Base-by-base conservation (phyloP, 805 yeast species). In the baker's yeast (Saccharomyces cerevisiae) region DNA sequence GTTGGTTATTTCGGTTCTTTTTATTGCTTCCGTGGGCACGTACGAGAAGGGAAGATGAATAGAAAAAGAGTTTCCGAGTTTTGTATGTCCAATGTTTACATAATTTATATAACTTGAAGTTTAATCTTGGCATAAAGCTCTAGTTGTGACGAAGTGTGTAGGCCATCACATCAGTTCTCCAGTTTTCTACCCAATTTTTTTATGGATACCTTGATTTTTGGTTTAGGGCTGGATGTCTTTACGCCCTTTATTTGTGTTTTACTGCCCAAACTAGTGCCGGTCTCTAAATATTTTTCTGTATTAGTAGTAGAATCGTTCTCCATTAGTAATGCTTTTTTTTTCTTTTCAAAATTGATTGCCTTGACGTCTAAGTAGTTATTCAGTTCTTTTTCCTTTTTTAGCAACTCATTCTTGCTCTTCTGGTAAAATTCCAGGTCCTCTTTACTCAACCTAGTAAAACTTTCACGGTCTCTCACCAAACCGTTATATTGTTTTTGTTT, bases 371-470 rank as follows among this genome's bases (percentile, higher is more conserved):
- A 17, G 48, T 50, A 55, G n/a, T 36, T 17, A 24, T 52, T 41
- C 29, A 57, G 9, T n/a, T 57, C 57, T 14, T 49, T 41, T 41
- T 61, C 59, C 31, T 57, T 51, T 9, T 24, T 28, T 9, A 48
- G 10, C 21, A 57, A 53, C 14, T 53, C 48, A 1, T 51, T 41
- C 31, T 57, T 51, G 2, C 57, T 22, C 2, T 51, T 46, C 21
- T 59, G 48, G 46, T 57, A 60, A 52, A 56, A 64, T 1, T 57
- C 58, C 9, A 67, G 47, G 50, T 68, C 71, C 3, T 57, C 58
- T 21, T 52, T 50, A 48, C 58, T 65, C 49, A 68, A 54, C 47
- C 68, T 58, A 50, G 66, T 69, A 51, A 67, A 62, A n/a, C 63
- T 57, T 47, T 69, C 70, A 13, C 60, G 55, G 28, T 67, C 62